phyloP scores from a whole-genome alignment of 495 filamentous ascomycete genomes.

The Penicillium turbatum region DNA sequence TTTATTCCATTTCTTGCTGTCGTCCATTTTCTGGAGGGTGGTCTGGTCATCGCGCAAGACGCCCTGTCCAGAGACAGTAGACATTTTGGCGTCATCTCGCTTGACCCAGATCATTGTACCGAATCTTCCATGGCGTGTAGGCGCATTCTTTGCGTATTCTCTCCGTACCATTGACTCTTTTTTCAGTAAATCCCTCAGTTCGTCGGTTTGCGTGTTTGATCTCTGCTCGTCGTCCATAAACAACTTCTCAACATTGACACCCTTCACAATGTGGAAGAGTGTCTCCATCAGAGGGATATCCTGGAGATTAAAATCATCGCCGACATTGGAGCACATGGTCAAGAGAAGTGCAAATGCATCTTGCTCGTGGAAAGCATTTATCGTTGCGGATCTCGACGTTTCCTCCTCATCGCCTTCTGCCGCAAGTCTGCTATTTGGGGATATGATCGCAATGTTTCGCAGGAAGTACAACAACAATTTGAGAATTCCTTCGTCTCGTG shows the following conservation, averaged over 20 bases:
- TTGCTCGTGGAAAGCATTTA: slow-evolving; percentile 83
- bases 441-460: slow-evolving; percentile 82
- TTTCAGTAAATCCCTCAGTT: slow-evolving; percentile 66
- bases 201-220: slow-evolving; percentile 60
- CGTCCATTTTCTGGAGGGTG: slow-evolving; percentile 83
- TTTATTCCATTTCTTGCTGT: slow-evolving; percentile 82
- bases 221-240: slow-evolving; percentile 77
- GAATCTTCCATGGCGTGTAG: slow-evolving; percentile 88
- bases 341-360: slow-evolving; percentile 83
- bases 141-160: slow-evolving; percentile 71
- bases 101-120: slow-evolving; percentile 98
- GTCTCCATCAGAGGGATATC: slow-evolving; percentile 84
- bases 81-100: slow-evolving; percentile 70
- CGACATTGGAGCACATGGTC: slow-evolving; percentile 84
- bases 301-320: slow-evolving; percentile 84
- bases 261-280: slow-evolving; percentile 86
- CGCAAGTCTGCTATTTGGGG: slow-evolving; percentile 55
- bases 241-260: slow-evolving; percentile 77
- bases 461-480: slow-evolving; percentile 85
- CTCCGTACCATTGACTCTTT: slow-evolving; percentile 78
- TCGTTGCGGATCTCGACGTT: slow-evolving; percentile 79
- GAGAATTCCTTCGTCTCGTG: slow-evolving; percentile 88
- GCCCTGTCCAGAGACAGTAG: slow-evolving; percentile 84
- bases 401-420: slow-evolving; percentile 78
- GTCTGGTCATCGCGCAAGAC: slow-evolving; percentile 68